Base-by-base conservation (phyloP, 495 filamentous ascomycete species). In the Cercophora newfieldiana region DNA sequence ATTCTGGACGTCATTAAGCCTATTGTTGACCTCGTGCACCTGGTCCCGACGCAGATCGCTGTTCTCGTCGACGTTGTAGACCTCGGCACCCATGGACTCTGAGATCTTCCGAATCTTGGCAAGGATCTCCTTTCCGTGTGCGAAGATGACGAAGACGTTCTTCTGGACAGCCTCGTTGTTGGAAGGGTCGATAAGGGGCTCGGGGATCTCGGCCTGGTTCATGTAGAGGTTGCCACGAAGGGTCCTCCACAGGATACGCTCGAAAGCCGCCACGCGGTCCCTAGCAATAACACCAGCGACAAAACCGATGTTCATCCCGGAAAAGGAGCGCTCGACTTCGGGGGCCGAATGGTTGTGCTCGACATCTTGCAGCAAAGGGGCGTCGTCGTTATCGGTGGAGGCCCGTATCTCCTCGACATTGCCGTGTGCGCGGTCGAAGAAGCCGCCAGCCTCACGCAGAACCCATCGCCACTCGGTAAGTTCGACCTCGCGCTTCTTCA, bases 81-180 rank as follows among this genome's bases (percentile, higher is more conserved):
- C 81, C 73, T 95, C 91, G 66, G 96, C 94, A 58, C 95, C 91
- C 73, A 99, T 88, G 1, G 93, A 97, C 79, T 99, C 95, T 14
- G 94, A 97, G 61, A 99, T 97, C 83, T 97, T 97, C 69, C 95
- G 88, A 74, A 99, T 99, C 86, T 98, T 98, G 66, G 93, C 90
- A 68, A 99, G 88, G 72, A 99, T 95, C 77, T 96, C 94, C 77
- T 96, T 97, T 70, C 95, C 95, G 69, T 99, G 96, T 26, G 96
- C 94, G 73, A 99, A 99, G 74, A 99, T 98, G 66, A 99, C 94
- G 71, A 98, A 99, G 63, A 98, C 95, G 72, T 97, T 99, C 88
- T 99, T 99, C 78, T 88, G 87, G 66, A 96, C 84, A 54, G 89
- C 83, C 77, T 98, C 95, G 78, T 97, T 96, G 80, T 87, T 96